These are phyloP conservation scores for Letharia lupina DNA, from an alignment of 495 filamentous ascomycete species.

Conservation along the genomic window DNA sequence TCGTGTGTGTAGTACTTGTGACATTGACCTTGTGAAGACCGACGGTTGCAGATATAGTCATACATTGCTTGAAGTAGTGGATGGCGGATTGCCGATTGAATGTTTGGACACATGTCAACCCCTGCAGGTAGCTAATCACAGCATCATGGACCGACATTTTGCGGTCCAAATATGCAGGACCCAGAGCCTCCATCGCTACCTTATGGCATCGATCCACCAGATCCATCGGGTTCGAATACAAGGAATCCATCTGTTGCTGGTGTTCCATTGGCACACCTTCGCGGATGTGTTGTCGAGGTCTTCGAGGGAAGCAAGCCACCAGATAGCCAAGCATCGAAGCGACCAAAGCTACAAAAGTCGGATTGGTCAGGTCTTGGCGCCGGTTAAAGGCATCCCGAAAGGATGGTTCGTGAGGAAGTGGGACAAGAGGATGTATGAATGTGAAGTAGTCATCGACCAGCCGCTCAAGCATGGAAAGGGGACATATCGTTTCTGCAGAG, in stretches of 20 bases:
- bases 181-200: conserved; percentile 63
- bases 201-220: conserved; percentile 67
- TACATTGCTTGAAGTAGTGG: conserved; percentile 63
- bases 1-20: conserved; percentile 5
- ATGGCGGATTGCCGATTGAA: conserved; percentile 58
- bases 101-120: conserved; percentile 59
- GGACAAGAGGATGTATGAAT: conserved; percentile 79
- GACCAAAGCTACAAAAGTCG: conserved; percentile 64
- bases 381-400: conserved; percentile 63
- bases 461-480: conserved; percentile 52
- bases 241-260: conserved; percentile 33
- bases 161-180: conserved; percentile 56
- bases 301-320: conserved; percentile 75
- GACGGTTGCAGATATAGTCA: conserved; percentile 44
- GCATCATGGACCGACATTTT: conserved; percentile 70
- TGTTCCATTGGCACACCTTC: background rate
- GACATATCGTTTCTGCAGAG: conserved; percentile 68
- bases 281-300: conserved; percentile 52
- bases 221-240: conserved; percentile 60
- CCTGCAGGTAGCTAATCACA: conserved; percentile 76
- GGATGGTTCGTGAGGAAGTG: conserved; percentile 79
- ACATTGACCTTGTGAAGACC: conserved; percentile 19
- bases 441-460: conserved; percentile 85
- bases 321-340: conserved; percentile 73
- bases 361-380: conserved; percentile 60